These are phyloP conservation scores for Chamaenerion angustifolium DNA, from an alignment of 345 rosid genomes.

Conservation along the genomic window DNA sequence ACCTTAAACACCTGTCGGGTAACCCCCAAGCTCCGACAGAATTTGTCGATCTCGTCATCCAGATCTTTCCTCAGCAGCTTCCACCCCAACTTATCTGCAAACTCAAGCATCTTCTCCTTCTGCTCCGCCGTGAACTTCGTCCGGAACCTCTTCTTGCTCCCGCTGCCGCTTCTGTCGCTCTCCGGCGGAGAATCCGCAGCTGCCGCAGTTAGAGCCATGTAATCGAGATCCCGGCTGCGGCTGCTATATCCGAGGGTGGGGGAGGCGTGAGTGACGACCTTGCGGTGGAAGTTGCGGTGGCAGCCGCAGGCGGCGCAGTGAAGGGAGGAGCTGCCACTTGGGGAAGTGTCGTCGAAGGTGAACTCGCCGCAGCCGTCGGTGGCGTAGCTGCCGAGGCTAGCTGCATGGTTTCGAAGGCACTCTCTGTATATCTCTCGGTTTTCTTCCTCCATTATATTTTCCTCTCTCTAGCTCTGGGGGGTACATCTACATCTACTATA, in stretches of 20 bases:
- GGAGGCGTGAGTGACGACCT: conserved; percentile 13
- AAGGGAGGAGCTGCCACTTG: conserved; percentile 20
- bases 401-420: conserved; percentile 89
- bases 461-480: neutral
- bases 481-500: neutral
- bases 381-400: conserved; percentile 66
- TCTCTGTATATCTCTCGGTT: conserved; percentile 35
- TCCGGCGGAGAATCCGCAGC: conserved; percentile 6
- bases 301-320: conserved; percentile 87
- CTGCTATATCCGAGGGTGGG: conserved; percentile 5
- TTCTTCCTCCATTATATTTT: conserved; percentile 8
- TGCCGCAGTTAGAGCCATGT: neutral
- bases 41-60: conserved; percentile 45
- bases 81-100: conserved; percentile 60
- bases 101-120: conserved; percentile 45
- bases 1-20: conserved; percentile 53
- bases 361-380: conserved; percentile 83
- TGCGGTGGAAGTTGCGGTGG: conserved; percentile 95
- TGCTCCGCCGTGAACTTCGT: conserved; percentile 52
- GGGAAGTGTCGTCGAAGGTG: conserved; percentile 23
- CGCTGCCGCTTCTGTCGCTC: conserved; percentile 9
- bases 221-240: conserved; percentile 7
- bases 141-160: conserved; percentile 34
- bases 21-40: conserved; percentile 40
- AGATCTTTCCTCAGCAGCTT: conserved; percentile 36